phyloP scores from a whole-genome alignment of 2,329 filamentous ascomycete species.

The Thermothelomyces thermophilus region DNA sequence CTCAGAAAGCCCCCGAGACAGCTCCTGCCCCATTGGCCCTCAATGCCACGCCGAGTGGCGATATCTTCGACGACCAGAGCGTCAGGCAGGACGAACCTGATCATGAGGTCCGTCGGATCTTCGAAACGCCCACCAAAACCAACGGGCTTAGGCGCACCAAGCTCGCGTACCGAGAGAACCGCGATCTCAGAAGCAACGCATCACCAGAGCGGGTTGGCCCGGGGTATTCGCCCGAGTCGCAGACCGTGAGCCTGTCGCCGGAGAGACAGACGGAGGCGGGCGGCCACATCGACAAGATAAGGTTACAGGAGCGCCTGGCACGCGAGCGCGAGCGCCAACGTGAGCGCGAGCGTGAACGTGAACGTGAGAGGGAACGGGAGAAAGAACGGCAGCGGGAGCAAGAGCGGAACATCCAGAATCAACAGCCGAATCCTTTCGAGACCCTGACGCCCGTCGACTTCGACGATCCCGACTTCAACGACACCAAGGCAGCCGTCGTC shows the following conservation, averaged over 20 bases:
- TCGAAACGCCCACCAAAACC: constrained; percentile 26
- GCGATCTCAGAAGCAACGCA: constrained; percentile 24
- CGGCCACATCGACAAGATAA: constrained; percentile 21
- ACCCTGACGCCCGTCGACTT: constrained; percentile 23
- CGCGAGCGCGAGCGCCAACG: constrained; percentile 18
- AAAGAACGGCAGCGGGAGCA: constrained; percentile 15
- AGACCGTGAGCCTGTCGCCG: constrained; percentile 20
- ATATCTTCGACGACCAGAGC: constrained; percentile 20
- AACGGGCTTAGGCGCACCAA: constrained; percentile 29
- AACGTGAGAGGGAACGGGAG: constrained; percentile 18
- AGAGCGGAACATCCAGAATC: constrained; percentile 24
- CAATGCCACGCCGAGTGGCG: constrained; percentile 15
- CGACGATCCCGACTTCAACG: constrained; percentile 23
- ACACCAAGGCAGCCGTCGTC: constrained; percentile 27
- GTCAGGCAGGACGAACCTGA: constrained; percentile 22
- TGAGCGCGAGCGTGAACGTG: constrained; percentile 14
- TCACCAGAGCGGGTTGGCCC: constrained; percentile 15
- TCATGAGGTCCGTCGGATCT: constrained; percentile 23
- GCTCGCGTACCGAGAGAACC: constrained; percentile 36
- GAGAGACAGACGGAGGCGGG: constrained; percentile 18
- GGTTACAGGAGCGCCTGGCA: constrained; percentile 22
- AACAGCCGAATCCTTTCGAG: constrained; percentile 27
- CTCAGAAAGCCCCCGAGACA: constrained; percentile 20
- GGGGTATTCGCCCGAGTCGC: constrained; percentile 17
- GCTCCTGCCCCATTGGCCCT: constrained; percentile 22